Evolutionary conservation across 805 yeast species (phyloP).

Genomic region (Suhomyces faveliae): DNA sequence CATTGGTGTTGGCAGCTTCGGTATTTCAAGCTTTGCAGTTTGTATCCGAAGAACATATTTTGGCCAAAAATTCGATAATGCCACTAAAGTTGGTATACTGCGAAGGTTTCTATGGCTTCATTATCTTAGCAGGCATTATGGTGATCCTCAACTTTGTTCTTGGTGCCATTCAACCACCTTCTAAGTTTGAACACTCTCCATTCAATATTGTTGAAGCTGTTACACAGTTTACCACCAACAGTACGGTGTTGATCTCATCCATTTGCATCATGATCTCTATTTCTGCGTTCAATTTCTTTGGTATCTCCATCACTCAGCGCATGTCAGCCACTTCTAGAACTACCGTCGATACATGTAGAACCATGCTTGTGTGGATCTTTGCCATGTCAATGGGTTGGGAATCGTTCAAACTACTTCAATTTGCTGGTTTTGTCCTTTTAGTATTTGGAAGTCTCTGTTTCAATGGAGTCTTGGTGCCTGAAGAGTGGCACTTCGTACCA

Average conservation of each 20-base stretch:
- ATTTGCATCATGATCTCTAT: constrained; percentile 69
- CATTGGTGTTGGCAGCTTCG: constrained; percentile 58
- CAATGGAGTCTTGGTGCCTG: constrained; percentile 64
- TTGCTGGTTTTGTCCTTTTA: constrained; percentile 58
- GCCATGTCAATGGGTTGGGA: constrained; percentile 78
- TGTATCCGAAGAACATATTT: constrained; percentile 71
- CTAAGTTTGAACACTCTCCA: constrained; percentile 44
- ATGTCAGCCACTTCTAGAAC: constrained; percentile 76
- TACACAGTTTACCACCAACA: constrained; percentile 44
- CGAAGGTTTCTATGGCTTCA: constrained; percentile 69
- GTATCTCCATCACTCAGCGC: constrained; percentile 62
- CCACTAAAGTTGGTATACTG: constrained; percentile 69
- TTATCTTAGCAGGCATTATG: constrained; percentile 46
- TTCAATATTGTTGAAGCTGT: constrained; percentile 57
- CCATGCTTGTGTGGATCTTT: constrained; percentile 71
- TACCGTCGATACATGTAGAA: constrained; percentile 75
- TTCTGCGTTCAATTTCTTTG: constrained; percentile 69
- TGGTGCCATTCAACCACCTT: constrained; percentile 31
- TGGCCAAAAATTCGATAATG: constrained; percentile 49
- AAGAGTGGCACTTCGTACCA: constrained; percentile 49
- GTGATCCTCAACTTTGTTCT: constrained; percentile 39
- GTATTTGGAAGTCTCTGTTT: constrained; percentile 73
- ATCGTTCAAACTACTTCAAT: constrained; percentile 57
- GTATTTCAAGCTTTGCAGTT: constrained; percentile 73
- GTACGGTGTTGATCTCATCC: constrained; percentile 50